Conservation (phyloP, 768 basidiomycete species). For the Daedaleopsis nitida region DNA sequence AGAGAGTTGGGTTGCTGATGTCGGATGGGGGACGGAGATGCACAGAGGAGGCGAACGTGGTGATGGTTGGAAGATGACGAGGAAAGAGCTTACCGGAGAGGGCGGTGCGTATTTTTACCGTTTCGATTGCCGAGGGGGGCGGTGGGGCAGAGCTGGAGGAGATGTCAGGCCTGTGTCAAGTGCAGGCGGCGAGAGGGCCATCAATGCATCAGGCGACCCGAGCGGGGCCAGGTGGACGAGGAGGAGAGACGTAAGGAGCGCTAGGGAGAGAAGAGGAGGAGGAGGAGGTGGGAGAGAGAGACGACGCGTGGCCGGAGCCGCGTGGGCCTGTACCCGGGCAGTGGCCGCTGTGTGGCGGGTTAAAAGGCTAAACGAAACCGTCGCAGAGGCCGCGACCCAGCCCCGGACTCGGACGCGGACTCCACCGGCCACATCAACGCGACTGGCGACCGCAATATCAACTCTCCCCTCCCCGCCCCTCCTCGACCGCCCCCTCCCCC, state of each 20-base stretch:
- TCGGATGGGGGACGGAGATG: background rate
- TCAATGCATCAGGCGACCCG: background rate
- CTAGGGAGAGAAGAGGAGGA: background rate
- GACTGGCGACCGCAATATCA: constrained; percentile 3
- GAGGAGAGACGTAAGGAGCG: constrained; percentile 17
- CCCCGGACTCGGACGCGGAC: no score
- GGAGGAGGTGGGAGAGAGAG: background rate
- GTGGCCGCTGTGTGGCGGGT: background rate
- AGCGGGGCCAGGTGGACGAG: background rate
- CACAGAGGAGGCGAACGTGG: constrained; percentile 1
- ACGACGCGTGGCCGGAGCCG: background rate
- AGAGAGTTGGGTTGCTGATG: constrained; percentile 5
- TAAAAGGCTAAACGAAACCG: constrained; percentile 23
- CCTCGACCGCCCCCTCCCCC: constrained; percentile 4
- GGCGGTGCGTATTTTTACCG: background rate
- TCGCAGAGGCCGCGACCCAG: background rate
- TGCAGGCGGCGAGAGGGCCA: background rate
- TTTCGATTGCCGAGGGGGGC: constrained; percentile 14
- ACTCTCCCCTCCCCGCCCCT: constrained; percentile 11
- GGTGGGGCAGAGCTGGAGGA: background rate
- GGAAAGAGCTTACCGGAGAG: background rate
- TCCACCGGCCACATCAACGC: background rate
- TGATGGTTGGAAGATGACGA: constrained; percentile 9
- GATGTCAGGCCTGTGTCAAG: background rate
- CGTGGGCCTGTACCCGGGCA: background rate